Percentiles rank a stretch among this genome's conserved stretches.
phyloP scores from a whole-genome alignment of 2,329 filamentous ascomycete genomes.

The Lachnellula cervina region DNA sequence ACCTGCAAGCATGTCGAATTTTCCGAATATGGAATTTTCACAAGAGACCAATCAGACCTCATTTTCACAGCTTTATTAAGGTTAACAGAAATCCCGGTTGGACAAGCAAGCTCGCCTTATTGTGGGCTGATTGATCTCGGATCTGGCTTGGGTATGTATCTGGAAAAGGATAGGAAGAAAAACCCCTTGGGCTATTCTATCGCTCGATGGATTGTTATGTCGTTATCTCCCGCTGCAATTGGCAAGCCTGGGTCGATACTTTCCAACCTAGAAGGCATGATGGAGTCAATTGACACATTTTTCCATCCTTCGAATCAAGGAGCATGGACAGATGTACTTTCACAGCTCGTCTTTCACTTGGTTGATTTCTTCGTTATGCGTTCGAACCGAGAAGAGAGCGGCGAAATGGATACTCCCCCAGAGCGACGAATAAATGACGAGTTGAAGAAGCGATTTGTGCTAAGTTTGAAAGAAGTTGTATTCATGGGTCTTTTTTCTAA shows the following conservation, averaged over 20 bases:
- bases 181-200: slow-evolving; percentile 90
- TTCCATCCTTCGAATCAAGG: slow-evolving; percentile 98
- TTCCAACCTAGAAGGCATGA: slow-evolving; percentile 79
- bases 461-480: slow-evolving; percentile 83
- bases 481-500: slow-evolving; percentile 99
- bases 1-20: slow-evolving; percentile 72
- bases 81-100: slow-evolving; percentile 90
- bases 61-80: slow-evolving; percentile 90
- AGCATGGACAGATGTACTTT: slow-evolving; percentile 81
- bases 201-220: slow-evolving; percentile 88
- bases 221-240: slow-evolving; percentile 77
- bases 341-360: slow-evolving; percentile 86
- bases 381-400: slow-evolving; percentile 92
- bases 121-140: slow-evolving; percentile 73
- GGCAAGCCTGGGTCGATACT: slow-evolving; percentile 75
- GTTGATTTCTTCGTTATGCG: slow-evolving; percentile 95
- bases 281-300: slow-evolving; percentile 95
- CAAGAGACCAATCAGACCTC: slow-evolving; percentile 81
- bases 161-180: slow-evolving; percentile 91
- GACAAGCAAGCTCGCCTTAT: slow-evolving; percentile 91
- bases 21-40: slow-evolving; percentile 84
- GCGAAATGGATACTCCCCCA: slow-evolving; percentile 79
- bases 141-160: slow-evolving; percentile 75
- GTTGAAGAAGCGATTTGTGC: slow-evolving; percentile 85
- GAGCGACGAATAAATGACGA: slow-evolving; percentile 74